Evolutionary conservation across 805 yeast species (phyloP).

Genomic region (Candida lessepsii): DNA sequence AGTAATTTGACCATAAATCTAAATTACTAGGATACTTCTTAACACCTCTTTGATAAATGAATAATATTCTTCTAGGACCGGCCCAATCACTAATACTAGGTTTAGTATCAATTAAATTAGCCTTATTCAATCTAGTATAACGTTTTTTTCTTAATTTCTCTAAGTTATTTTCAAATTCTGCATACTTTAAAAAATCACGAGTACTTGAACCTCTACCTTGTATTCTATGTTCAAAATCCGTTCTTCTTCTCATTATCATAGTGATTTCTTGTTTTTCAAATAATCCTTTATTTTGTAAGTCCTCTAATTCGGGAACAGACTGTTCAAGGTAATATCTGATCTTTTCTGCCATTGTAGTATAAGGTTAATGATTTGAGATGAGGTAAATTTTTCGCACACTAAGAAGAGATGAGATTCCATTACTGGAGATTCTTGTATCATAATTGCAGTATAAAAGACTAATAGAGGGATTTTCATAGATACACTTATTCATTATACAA

Average conservation of each 20-base stretch:
- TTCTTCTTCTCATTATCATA: constrained; percentile 85
- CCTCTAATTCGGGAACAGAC: constrained; percentile 90
- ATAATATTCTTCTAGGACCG: constrained; percentile 74
- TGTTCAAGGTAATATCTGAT: constrained; percentile 57
- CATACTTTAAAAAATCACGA: constrained; percentile 73
- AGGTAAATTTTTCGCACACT: constrained; percentile 5
- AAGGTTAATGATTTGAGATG: constrained; percentile 15
- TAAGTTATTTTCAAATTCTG: constrained; percentile 74
- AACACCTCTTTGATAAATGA: constrained; percentile 80
- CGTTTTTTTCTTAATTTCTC: constrained; percentile 78
- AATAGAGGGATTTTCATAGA: too few relatives aligned
- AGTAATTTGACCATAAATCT: constrained; percentile 73
- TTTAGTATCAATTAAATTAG: constrained; percentile 54
- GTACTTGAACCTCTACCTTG: constrained; percentile 79
- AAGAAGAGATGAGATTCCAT: background rate
- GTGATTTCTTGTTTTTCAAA: constrained; percentile 82
- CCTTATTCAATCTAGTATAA: constrained; percentile 56
- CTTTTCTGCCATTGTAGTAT: constrained; percentile 37
- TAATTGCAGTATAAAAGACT: too few relatives aligned
- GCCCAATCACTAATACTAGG: constrained; percentile 85
- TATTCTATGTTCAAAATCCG: constrained; percentile 91
- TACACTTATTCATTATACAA: background rate
- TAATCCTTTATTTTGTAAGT: constrained; percentile 73
- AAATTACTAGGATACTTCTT: constrained; percentile 75
- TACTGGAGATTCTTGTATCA: too few relatives aligned